A percentile compares a stretch with the other conserved stretches of the same genome.
Conservation (phyloP, 2,329 filamentous ascomycete genomes). For the Colletotrichum agaves region DNA sequence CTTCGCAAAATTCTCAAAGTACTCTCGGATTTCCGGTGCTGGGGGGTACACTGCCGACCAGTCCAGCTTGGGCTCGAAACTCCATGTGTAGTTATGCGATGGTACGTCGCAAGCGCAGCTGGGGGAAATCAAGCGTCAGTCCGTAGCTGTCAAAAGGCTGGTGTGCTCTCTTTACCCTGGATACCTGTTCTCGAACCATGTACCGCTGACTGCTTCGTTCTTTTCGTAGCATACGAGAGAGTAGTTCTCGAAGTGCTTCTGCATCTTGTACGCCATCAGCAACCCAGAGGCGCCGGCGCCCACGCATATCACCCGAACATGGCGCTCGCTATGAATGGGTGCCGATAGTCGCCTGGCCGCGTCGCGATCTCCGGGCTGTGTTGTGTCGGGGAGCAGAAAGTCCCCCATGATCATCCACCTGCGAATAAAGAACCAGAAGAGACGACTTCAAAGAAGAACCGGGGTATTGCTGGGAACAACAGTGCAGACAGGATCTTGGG, state of each 20-base stretch:
- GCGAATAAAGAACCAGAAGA: background rate
- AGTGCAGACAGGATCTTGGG: background rate
- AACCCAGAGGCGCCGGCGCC: constrained; percentile 61
- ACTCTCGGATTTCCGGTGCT: constrained; percentile 54
- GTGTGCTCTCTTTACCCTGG: constrained; percentile 47
- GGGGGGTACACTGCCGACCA: constrained; percentile 63
- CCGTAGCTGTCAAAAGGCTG: background rate
- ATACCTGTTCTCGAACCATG: constrained; percentile 63
- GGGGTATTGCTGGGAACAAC: background rate
- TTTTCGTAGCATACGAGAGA: constrained; percentile 59
- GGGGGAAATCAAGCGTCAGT: background rate
- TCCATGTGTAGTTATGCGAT: constrained; percentile 62
- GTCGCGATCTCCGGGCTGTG: constrained; percentile 10
- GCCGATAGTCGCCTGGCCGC: constrained; percentile 6
- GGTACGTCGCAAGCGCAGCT: constrained; percentile 61
- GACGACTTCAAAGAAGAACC: background rate
- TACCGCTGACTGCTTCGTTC: constrained; percentile 64
- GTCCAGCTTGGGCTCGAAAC: constrained; percentile 63
- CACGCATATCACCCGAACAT: constrained; percentile 50
- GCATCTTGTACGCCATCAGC: constrained; percentile 59
- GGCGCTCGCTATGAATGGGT: constrained; percentile 30
- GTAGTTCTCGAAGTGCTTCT: constrained; percentile 55
- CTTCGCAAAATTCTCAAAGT: constrained; percentile 56
- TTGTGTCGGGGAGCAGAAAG: constrained; percentile 4
- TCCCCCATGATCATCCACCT: constrained; percentile 15